Evolutionary conservation across 495 filamentous ascomycete species (phyloP).

Genomic region (Penicillium coffeae): DNA sequence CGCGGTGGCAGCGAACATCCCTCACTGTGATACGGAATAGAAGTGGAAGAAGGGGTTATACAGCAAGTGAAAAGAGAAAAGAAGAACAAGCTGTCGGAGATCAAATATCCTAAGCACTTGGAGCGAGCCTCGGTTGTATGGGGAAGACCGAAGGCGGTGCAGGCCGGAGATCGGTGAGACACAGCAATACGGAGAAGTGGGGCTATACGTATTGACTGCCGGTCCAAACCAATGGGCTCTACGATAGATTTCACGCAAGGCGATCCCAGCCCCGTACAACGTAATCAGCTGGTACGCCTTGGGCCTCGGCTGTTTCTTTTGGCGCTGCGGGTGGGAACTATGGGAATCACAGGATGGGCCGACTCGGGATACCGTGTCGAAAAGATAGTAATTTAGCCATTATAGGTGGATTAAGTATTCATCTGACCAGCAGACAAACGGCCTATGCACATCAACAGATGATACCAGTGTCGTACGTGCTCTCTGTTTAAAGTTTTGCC

Average conservation of each 20-base stretch:
- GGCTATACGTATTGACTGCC: not conserved
- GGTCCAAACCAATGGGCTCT: not conserved
- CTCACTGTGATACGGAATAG: constrained; percentile 20
- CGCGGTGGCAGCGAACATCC: constrained; percentile 48
- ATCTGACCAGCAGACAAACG: no score
- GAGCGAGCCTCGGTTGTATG: constrained; percentile 13
- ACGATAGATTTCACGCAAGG: not conserved
- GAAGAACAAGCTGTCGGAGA: not conserved
- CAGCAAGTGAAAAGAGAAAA: not conserved
- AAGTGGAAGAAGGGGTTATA: not conserved
- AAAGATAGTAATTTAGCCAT: no score
- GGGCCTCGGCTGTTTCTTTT: constrained; percentile 20
- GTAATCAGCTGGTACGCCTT: not conserved
- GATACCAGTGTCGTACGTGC: no score
- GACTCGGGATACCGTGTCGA: not conserved
- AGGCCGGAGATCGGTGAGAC: constrained; percentile 1
- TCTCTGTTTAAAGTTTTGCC: not conserved
- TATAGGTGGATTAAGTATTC: no score
- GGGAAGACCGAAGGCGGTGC: constrained; percentile 1
- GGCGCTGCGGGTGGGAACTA: constrained; percentile 3
- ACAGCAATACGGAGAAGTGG: not conserved
- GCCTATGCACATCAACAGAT: no score
- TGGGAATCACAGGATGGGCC: constrained; percentile 1
- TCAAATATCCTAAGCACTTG: not conserved
- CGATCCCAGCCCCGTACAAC: not conserved